phyloP scores from a whole-genome alignment of 2,329 filamentous ascomycete genomes.

The Botrytis deweyae region DNA sequence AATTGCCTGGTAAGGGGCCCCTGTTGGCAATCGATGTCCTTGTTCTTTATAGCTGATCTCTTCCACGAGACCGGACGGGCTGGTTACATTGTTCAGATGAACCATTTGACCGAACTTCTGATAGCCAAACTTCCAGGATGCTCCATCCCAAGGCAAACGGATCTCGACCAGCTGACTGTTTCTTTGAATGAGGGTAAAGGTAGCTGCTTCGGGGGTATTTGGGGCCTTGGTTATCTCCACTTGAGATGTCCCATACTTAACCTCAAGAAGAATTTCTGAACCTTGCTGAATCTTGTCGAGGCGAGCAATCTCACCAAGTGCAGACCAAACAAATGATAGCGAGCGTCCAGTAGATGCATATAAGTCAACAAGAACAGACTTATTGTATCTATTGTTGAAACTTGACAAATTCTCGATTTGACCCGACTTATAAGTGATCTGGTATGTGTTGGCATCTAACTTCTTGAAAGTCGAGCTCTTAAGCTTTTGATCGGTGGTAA shows the following conservation, averaged over 20 bases:
- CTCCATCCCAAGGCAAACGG: not conserved
- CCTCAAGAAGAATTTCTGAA: conserved; percentile 12
- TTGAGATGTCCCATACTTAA: conserved; percentile 12
- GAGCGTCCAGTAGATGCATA: conserved; percentile 12
- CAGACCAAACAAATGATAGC: not conserved
- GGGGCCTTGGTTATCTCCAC: conserved; percentile 11
- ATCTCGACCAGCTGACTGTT: conserved; percentile 1
- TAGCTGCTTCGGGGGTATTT: conserved; percentile 4
- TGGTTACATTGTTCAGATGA: not conserved
- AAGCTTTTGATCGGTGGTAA: conserved; percentile 11
- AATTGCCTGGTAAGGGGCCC: conserved; percentile 7
- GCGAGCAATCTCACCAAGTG: not conserved
- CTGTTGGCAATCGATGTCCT: conserved; percentile 12
- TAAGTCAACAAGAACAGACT: conserved; percentile 7
- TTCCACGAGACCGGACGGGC: conserved; percentile 10
- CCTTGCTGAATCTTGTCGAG: conserved; percentile 18
- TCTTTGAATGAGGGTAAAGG: conserved; percentile 12
- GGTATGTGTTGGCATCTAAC: not conserved
- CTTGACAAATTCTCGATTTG: conserved; percentile 11
- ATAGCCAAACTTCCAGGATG: conserved; percentile 18
- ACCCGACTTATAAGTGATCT: conserved; percentile 15
- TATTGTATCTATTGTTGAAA: conserved; percentile 14
- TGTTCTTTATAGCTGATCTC: conserved; percentile 9
- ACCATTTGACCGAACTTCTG: not conserved
- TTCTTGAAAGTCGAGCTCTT: conserved; percentile 12